Evolutionary conservation across 2,329 filamentous ascomycete genomes (phyloP).

Genomic region (Parastagonospora nodorum): DNA sequence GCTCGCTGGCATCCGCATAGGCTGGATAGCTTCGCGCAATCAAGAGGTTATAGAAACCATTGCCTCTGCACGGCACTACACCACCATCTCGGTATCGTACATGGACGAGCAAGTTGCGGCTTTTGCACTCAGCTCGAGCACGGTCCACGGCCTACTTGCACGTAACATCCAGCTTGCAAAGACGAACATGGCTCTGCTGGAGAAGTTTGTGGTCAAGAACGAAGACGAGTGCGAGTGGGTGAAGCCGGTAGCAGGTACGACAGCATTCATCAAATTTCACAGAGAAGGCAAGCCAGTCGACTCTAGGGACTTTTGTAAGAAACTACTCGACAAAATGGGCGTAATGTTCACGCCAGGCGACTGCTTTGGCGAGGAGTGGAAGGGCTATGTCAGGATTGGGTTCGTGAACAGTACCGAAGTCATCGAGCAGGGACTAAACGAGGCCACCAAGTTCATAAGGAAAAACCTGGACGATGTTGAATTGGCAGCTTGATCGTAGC

Average conservation of each 20-base stretch:
- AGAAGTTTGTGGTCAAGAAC: slow-evolving; percentile 69
- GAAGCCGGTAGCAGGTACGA: slow-evolving; percentile 78
- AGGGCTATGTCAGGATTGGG: slow-evolving; percentile 77
- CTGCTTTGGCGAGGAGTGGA: slow-evolving; percentile 74
- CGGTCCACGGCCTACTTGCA: slow-evolving; percentile 66
- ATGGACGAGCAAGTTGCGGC: slow-evolving; percentile 79
- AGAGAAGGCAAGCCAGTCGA: slow-evolving; percentile 67
- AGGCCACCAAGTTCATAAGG: slow-evolving; percentile 59
- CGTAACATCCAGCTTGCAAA: slow-evolving; percentile 71
- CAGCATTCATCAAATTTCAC: slow-evolving; percentile 74
- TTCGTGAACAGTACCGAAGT: slow-evolving; percentile 74
- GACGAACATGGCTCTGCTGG: slow-evolving; percentile 69
- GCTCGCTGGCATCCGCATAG: slow-evolving; percentile 78
- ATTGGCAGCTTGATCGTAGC: slow-evolving; percentile 33
- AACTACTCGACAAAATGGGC: slow-evolving; percentile 69
- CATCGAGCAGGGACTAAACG: slow-evolving; percentile 68
- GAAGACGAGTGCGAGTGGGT: slow-evolving; percentile 70
- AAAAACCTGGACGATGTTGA: slow-evolving; percentile 60
- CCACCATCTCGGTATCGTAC: slow-evolving; percentile 82
- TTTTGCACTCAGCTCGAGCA: slow-evolving; percentile 70
- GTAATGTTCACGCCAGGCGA: slow-evolving; percentile 77
- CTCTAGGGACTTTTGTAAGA: slow-evolving; percentile 72
- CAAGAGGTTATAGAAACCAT: slow-evolving; percentile 65
- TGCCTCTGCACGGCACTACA: slow-evolving; percentile 75
- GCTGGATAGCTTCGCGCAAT: slow-evolving; percentile 78